Evolutionary conservation across 768 basidiomycete species (phyloP).

Genomic region (Leccinum variicolor): DNA sequence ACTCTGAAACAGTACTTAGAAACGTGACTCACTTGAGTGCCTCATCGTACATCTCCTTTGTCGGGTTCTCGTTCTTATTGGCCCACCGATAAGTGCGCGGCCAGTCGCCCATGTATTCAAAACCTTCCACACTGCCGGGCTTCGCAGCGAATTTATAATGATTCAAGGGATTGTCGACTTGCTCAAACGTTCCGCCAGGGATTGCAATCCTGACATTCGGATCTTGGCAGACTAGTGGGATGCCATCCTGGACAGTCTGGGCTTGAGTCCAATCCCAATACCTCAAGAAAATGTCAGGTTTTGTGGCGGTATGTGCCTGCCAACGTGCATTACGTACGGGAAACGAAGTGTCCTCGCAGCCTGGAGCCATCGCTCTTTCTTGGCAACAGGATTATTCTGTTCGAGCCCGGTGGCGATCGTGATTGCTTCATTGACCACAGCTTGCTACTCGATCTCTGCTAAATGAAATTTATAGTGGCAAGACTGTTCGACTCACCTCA

Average conservation of each 20-base stretch:
- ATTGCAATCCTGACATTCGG: background rate
- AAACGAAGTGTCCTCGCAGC: conserved; percentile 13
- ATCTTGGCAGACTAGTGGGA: conserved; percentile 6
- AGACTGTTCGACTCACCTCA: conserved; percentile 4
- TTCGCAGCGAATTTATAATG: conserved; percentile 5
- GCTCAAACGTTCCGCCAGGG: background rate
- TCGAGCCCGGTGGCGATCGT: conserved; percentile 9
- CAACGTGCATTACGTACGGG: conserved; percentile 9
- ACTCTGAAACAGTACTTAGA: no score
- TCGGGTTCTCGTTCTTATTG: background rate
- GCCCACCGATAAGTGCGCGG: conserved; percentile 17
- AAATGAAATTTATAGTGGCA: no score
- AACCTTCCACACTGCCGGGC: background rate
- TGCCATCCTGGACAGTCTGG: conserved; percentile 1
- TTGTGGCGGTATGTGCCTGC: background rate
- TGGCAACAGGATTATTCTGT: background rate
- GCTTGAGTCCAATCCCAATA: conserved; percentile 17
- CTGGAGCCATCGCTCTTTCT: conserved; percentile 8
- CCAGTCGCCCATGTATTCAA: conserved; percentile 10
- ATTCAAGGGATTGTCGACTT: conserved; percentile 12
- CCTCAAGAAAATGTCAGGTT: background rate
- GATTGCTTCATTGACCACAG: conserved; percentile 13
- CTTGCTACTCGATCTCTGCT: conserved; percentile 8
- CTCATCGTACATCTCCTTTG: conserved; percentile 10
- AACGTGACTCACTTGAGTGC: conserved; percentile 8